phyloP scores from a whole-genome alignment of 108 stramenopile genomes.

The Parmales sp. region DNA sequence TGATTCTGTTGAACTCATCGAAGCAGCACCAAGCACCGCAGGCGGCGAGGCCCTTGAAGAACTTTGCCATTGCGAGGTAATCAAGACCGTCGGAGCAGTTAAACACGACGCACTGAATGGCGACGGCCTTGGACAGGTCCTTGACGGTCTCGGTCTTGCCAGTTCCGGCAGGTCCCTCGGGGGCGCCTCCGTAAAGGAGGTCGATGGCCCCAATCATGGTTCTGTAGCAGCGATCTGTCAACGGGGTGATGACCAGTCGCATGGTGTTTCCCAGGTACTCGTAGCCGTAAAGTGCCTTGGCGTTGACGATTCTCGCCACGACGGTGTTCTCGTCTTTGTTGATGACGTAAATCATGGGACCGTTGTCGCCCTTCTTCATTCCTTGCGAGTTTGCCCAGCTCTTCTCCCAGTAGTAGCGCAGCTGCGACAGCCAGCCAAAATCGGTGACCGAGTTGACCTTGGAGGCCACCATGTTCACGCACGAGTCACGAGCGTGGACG shows the following conservation, averaged over 20 bases:
- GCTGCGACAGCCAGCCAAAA: conserved; percentile 52
- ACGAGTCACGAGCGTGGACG: conserved; percentile 52
- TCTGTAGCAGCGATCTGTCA: conserved; percentile 61
- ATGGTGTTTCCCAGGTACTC: conserved; percentile 57
- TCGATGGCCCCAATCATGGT: conserved; percentile 60
- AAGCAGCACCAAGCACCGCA: conserved; percentile 63
- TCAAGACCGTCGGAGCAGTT: conserved; percentile 60
- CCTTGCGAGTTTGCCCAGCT: conserved; percentile 49
- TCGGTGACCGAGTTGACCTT: conserved; percentile 24
- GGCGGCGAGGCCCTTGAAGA: conserved; percentile 57
- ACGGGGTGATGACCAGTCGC: conserved; percentile 54
- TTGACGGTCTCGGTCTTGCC: conserved; percentile 67
- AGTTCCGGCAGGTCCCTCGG: conserved; percentile 59
- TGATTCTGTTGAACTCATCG: conserved; percentile 65
- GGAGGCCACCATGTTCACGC: conserved; percentile 27
- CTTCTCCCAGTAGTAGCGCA: conserved; percentile 53
- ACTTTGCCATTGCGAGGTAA: conserved; percentile 58
- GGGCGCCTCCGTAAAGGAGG: conserved; percentile 56
- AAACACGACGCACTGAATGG: conserved; percentile 56
- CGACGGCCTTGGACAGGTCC: conserved; percentile 50
- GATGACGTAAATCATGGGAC: too few relatives aligned
- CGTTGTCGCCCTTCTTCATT: conserved; percentile 39
- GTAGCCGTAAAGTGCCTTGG: conserved; percentile 49
- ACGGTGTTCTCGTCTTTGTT: conserved; percentile 28
- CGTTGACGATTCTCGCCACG: conserved; percentile 52